phyloP scores from a whole-genome alignment of 176 grass and related monocot species.

The Avena sativa region DNA sequence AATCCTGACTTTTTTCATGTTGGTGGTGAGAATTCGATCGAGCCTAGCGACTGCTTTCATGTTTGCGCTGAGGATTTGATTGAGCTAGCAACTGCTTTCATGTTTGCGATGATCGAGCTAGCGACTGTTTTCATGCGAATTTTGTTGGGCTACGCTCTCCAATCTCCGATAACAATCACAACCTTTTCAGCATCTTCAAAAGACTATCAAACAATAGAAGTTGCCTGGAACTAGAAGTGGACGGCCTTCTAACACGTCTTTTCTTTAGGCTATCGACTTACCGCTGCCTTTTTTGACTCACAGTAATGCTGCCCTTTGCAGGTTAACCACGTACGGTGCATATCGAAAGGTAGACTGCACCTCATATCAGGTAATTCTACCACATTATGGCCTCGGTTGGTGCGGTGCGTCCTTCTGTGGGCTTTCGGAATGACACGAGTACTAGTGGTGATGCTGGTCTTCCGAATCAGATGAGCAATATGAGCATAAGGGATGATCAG shows the following conservation, averaged over 20 bases:
- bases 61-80: not conserved
- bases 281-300: not conserved
- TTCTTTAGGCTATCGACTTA: not conserved
- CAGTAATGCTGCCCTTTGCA: constrained; percentile 10
- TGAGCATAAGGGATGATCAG: constrained; percentile 94
- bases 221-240: not conserved
- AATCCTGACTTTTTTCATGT: not conserved
- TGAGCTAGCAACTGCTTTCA: not conserved
- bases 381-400: constrained; percentile 68
- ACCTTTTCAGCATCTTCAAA: not conserved
- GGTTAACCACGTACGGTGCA: constrained; percentile 28
- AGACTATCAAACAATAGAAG: constrained; percentile 5
- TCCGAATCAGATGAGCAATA: constrained; percentile 64
- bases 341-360: constrained; percentile 12
- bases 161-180: not conserved
- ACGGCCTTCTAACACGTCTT: not conserved
- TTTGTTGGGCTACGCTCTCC: not conserved
- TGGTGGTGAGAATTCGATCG: not conserved
- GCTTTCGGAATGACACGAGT: constrained; percentile 55
- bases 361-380: constrained; percentile 11
- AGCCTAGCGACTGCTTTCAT: not conserved
- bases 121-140: not conserved
- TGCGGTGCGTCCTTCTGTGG: constrained; percentile 47
- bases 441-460: constrained; percentile 53
- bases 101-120: not conserved